Evolutionary conservation across 345 rosid genomes (phyloP), one percentile per base, ranked within the genome.

Genomic region (Chamaenerion angustifolium): DNA sequence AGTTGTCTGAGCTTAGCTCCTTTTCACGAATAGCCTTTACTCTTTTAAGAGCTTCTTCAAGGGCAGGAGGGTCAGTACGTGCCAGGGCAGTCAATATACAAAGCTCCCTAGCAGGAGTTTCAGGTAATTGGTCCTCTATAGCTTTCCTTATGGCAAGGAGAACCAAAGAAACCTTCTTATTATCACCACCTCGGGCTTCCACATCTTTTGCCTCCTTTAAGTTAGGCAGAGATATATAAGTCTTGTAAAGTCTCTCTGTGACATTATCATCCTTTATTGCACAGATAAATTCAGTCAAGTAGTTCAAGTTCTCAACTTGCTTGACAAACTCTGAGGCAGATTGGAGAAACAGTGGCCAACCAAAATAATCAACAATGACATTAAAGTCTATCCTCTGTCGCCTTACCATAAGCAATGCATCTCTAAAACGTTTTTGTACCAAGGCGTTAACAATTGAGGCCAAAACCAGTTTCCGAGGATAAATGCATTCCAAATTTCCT

Each of bases 81-180:
- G 98, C 98, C 43, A 87, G 71, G 48, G 98, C 88, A 23, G 98
- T 87, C 69, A 92, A 56, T 74, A 87, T 82, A 75, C 96, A 92
- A 56, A 87, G 90, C 68, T 87, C 98, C 74, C 94, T 77, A 42
- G 82, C 76, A 40, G 98, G 83, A 66, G 82, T 92, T 73, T 82
- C 96, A 6, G 82, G 71, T 44, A 87, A 69, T 42, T 74, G 73
- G 57, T 77, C 84, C 75, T 74, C 85, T 54, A 92, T 94, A 55
- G 84, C 85, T 56, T 76, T 84, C 63, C 89, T 84, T 61, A 92
- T 67, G 23, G 90, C 95, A 54, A 64, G 77, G 54, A 92, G 79
- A 68, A 87, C 89, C 40, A 82, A 69, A 59, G 85, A 75, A 40
- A 87, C 90, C 75, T 92, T 92, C 72, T 69, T 71, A 50, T 60